phyloP scores from a whole-genome alignment of 2,329 filamentous ascomycete species.

The Onygenales sp. region DNA sequence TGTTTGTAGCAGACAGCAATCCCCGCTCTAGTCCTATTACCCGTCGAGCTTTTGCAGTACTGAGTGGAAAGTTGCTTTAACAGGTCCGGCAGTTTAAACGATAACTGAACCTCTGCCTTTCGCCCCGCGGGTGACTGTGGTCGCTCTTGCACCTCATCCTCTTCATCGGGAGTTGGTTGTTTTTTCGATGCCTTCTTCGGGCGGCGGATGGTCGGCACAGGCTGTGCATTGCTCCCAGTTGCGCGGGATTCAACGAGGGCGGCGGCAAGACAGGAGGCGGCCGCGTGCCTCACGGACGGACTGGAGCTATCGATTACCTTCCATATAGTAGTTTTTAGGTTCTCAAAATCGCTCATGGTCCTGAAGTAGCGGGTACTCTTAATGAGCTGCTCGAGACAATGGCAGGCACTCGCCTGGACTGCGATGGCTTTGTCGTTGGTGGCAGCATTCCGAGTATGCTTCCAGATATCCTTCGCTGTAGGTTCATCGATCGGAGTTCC shows the following conservation, averaged over 20 bases:
- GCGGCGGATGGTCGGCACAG: slow-evolving; percentile 54
- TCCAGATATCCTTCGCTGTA: slow-evolving; percentile 86
- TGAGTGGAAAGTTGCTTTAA: slow-evolving; percentile 69
- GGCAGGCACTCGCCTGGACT: slow-evolving; percentile 69
- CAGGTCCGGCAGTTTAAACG: slow-evolving; percentile 67
- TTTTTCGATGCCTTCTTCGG: slow-evolving; percentile 65
- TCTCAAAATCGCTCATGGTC: slow-evolving; percentile 83
- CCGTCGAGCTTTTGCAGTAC: slow-evolving; percentile 68
- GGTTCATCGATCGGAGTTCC: slow-evolving; percentile 70
- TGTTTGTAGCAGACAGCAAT: slow-evolving; percentile 82
- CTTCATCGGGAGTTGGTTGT: slow-evolving; percentile 60
- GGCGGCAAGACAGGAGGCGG: slow-evolving; percentile 74
- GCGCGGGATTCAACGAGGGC: slow-evolving; percentile 75
- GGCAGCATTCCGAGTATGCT: slow-evolving; percentile 69
- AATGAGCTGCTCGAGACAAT: slow-evolving; percentile 65
- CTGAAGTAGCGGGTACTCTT: slow-evolving; percentile 72
- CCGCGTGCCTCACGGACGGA: slow-evolving; percentile 68
- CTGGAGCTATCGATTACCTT: slow-evolving; percentile 76
- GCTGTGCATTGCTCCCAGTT: slow-evolving; percentile 44
- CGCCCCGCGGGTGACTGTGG: slow-evolving; percentile 41
- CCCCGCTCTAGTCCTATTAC: slow-evolving; percentile 70
- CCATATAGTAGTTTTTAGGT: slow-evolving; percentile 69
- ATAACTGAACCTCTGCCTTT: slow-evolving; percentile 60
- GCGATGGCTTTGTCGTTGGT: slow-evolving; percentile 72
- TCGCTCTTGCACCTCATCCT: slow-evolving; percentile 59